Evolutionary conservation across 1,284 basidiomycete genomes (phyloP).

Genomic region (Phlebopus sp.): DNA sequence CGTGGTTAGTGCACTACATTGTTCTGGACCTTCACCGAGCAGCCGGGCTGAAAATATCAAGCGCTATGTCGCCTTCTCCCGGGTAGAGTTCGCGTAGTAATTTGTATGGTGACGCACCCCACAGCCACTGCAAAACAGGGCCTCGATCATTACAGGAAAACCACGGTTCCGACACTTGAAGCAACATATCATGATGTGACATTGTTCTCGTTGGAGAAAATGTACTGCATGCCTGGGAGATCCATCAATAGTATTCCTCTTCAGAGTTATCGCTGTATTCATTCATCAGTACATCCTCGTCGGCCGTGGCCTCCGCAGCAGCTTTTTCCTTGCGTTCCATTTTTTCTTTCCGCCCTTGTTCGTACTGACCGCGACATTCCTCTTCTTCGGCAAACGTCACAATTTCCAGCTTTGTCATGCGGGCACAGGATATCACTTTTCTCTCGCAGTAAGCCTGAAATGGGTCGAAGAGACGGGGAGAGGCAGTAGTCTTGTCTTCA

Average conservation of each 20-base stretch:
- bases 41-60: constrained; percentile 54
- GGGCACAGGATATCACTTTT: constrained; percentile 15
- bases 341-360: constrained; percentile 11
- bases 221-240: too few relatives aligned
- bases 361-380: constrained; percentile 6
- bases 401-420: constrained; percentile 16
- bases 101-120: too few relatives aligned
- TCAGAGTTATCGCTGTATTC: neutral
- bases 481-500: constrained; percentile 19
- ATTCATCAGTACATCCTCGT: constrained; percentile 1
- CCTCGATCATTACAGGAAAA: too few relatives aligned
- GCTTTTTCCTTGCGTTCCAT: constrained; percentile 9
- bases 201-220: too few relatives aligned
- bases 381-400: constrained; percentile 18
- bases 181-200: too few relatives aligned
- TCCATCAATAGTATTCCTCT: too few relatives aligned
- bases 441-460: constrained; percentile 22
- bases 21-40: constrained; percentile 41
- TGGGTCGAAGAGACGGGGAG: constrained; percentile 22
- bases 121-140: too few relatives aligned
- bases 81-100: constrained; percentile 36
- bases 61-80: constrained; percentile 64
- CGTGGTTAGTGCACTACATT: constrained; percentile 47
- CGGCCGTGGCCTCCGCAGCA: constrained; percentile 8
- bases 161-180: too few relatives aligned